These are phyloP conservation scores for Aspergillus caelatus DNA, from an alignment of 2,329 filamentous ascomycete genomes.

Conservation along the genomic window DNA sequence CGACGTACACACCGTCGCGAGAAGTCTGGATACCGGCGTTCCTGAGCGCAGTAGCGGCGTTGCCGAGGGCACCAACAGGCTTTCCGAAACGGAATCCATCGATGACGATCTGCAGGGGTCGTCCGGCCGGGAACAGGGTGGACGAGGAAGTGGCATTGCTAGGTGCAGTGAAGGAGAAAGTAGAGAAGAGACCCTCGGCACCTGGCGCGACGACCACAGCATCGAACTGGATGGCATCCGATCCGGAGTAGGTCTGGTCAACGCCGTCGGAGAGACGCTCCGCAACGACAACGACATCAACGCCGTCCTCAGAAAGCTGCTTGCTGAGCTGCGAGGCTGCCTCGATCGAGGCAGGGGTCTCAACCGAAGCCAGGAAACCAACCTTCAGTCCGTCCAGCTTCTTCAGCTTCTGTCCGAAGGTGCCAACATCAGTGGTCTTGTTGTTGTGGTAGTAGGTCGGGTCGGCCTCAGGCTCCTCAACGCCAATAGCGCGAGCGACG, in stretches of 20 bases:
- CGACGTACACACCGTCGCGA: conserved; percentile 41
- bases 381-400: conserved; percentile 66
- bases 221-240: conserved; percentile 56
- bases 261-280: conserved; percentile 60
- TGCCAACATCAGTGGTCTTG: conserved; percentile 62
- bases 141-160: conserved; percentile 46
- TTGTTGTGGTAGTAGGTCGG: conserved; percentile 70
- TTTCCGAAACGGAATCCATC: conserved; percentile 71
- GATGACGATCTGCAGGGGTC: conserved; percentile 65
- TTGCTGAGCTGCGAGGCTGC: conserved; percentile 56
- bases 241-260: conserved; percentile 65
- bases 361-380: conserved; percentile 60
- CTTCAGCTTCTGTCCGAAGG: conserved; percentile 60
- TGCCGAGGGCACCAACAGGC: conserved; percentile 64
- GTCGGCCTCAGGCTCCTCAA: conserved; percentile 62
- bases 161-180: conserved; percentile 24
- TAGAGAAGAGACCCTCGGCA: conserved; percentile 55
- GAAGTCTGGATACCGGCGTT: conserved; percentile 48
- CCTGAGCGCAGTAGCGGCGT: conserved; percentile 41
- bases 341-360: conserved; percentile 47
- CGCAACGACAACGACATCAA: conserved; percentile 63
- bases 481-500: conserved; percentile 64
- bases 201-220: conserved; percentile 61
- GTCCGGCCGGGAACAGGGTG: conserved; percentile 64
- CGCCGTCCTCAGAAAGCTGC: conserved; percentile 44